phyloP scores from a whole-genome alignment of 2,329 filamentous ascomycete species.

The Fusarium brevicatenulatum region DNA sequence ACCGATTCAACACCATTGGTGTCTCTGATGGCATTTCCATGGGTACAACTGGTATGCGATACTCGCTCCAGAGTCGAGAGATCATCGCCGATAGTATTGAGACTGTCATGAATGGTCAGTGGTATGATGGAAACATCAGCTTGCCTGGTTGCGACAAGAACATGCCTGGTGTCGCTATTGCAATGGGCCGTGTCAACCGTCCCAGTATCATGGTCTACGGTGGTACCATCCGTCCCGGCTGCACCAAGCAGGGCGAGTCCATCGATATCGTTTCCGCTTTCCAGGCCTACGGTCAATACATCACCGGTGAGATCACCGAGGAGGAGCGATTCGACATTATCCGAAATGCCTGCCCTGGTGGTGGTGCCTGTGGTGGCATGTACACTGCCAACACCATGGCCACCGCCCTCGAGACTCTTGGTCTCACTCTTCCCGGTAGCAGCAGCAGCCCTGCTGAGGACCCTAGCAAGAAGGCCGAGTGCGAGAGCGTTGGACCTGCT shows the following conservation, averaged over 20 bases:
- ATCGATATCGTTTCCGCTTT: conserved; percentile 98
- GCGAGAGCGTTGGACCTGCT: conserved; percentile 74
- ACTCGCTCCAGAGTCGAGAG: conserved; percentile 92
- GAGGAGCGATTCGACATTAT: conserved; percentile 95
- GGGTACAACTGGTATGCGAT: conserved; percentile 97
- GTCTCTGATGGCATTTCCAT: conserved; percentile 98
- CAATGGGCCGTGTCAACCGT: conserved; percentile 93
- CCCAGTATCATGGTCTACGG: conserved; percentile 98
- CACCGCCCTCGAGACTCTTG: conserved; percentile 89
- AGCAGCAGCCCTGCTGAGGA: conserved; percentile 83
- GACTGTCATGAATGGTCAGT: conserved; percentile 98
- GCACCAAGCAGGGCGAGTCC: conserved; percentile 76
- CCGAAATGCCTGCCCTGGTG: conserved; percentile 77
- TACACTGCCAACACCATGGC: conserved; percentile 97
- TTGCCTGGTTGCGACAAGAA: conserved; percentile 99
- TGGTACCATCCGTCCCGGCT: conserved; percentile 92
- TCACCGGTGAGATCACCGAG: conserved; percentile 90
- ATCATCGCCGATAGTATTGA: conserved; percentile 98
- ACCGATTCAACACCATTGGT: conserved; percentile 99
- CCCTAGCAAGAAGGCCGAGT: conserved; percentile 76
- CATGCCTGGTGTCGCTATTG: conserved; percentile 93
- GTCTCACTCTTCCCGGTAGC: conserved; percentile 84
- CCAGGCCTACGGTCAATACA: conserved; percentile 96
- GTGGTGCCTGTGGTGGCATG: conserved; percentile 84
- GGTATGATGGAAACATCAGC: conserved; percentile 97